Evolutionary conservation across 768 basidiomycete species (phyloP).

Genomic region (Lepiota subincarnata): DNA sequence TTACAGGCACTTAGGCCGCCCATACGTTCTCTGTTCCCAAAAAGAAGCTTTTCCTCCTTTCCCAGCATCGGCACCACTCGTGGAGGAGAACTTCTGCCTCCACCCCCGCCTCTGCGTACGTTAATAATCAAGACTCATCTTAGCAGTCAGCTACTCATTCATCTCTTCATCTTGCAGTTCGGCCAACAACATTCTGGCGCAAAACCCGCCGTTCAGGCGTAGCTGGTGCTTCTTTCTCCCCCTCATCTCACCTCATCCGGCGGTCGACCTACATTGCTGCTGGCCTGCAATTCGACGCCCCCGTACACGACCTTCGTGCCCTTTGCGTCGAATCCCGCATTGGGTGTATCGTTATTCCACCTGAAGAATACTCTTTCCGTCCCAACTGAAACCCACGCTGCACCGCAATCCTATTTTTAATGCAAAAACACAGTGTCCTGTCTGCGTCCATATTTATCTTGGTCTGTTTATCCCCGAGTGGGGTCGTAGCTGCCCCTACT

Average conservation of each 20-base stretch:
- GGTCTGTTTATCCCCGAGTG: background rate
- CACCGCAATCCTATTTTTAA: background rate
- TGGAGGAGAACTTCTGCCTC: slow-evolving; percentile 49
- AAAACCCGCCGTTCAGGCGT: slow-evolving; percentile 71
- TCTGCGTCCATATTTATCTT: background rate
- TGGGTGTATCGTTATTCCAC: slow-evolving; percentile 39
- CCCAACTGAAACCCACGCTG: background rate
- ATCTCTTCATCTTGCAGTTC: slow-evolving; percentile 40
- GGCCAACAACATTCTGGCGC: slow-evolving; percentile 82
- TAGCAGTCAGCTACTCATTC: slow-evolving; percentile 1
- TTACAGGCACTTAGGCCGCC: slow-evolving; percentile 10
- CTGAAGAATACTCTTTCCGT: slow-evolving; percentile 28
- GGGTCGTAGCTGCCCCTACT: background rate
- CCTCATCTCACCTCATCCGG: slow-evolving; percentile 67
- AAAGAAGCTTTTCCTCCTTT: slow-evolving; percentile 28
- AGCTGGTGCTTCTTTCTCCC: slow-evolving; percentile 66
- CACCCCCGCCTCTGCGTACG: slow-evolving; percentile 65
- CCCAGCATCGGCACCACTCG: slow-evolving; percentile 23
- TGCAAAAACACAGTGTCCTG: background rate
- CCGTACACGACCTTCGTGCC: slow-evolving; percentile 57
- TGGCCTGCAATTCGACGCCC: slow-evolving; percentile 63
- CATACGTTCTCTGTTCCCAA: slow-evolving; percentile 17
- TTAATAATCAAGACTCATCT: slow-evolving; percentile 11
- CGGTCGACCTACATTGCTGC: slow-evolving; percentile 78
- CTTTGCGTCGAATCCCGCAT: slow-evolving; percentile 59